These are phyloP conservation scores for Zelonia costaricensis DNA, from an alignment of 208 protist species.

Conservation along the genomic window DNA sequence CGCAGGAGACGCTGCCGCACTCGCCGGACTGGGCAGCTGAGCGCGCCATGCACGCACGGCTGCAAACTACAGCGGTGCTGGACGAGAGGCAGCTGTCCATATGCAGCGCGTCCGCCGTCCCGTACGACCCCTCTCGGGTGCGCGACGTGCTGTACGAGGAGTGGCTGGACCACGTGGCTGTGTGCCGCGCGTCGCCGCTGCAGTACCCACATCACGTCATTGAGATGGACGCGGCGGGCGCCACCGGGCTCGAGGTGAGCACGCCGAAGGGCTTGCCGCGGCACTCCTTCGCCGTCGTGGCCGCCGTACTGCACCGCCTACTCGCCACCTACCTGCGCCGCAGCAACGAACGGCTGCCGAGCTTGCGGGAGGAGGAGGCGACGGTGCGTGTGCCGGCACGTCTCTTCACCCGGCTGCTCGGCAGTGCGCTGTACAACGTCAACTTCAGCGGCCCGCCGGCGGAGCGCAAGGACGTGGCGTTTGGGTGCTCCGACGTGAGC, in stretches of 20 bases:
- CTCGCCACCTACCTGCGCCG: conserved; percentile 18
- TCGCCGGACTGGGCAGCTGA: conserved; percentile 8
- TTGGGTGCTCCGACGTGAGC: not conserved
- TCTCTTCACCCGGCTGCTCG: conserved; percentile 17
- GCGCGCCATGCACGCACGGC: conserved; percentile 2
- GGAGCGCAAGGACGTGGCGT: conserved; percentile 34
- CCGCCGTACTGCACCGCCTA: conserved; percentile 11
- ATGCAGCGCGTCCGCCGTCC: not conserved
- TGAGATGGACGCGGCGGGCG: not conserved
- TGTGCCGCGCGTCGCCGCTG: conserved; percentile 15
- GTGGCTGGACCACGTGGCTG: conserved; percentile 33
- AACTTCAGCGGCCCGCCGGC: conserved; percentile 24
- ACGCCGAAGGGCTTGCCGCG: not conserved
- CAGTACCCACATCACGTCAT: conserved; percentile 50
- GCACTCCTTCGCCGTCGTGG: not conserved
- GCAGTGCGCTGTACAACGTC: conserved; percentile 25
- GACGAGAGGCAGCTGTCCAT: not conserved
- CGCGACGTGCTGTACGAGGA: conserved; percentile 9
- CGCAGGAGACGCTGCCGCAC: conserved; percentile 1
- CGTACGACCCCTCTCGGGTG: not conserved
- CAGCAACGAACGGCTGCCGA: conserved; percentile 11
- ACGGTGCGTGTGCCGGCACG: conserved; percentile 11
- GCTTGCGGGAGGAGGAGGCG: not conserved
- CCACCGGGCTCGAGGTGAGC: not conserved
- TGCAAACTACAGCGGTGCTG: not conserved